Percentiles rank a stretch among this genome's conserved stretches.
These are phyloP conservation scores for Xylariaceae sp. DNA, from an alignment of 2,329 filamentous ascomycete genomes.

Conservation along the genomic window DNA sequence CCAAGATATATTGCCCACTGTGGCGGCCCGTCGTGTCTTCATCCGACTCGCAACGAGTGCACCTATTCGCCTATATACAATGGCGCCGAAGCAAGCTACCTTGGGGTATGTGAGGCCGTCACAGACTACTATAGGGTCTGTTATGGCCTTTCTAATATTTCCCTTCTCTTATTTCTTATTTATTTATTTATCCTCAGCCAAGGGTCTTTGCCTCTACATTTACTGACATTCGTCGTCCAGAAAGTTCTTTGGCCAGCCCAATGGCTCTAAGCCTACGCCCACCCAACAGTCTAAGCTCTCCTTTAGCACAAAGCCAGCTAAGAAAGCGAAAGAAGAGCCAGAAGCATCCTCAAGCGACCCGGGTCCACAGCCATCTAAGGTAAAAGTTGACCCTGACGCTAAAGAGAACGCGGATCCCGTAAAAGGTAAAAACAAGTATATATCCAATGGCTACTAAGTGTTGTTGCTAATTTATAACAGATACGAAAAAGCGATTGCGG, in stretches of 20 bases:
- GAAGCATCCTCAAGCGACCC: slow-evolving; percentile 31
- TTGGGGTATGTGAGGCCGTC: slow-evolving; percentile 45
- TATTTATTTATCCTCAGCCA: not conserved
- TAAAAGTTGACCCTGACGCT: slow-evolving; percentile 35
- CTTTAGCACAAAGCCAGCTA: slow-evolving; percentile 66
- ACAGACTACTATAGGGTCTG: slow-evolving; percentile 44
- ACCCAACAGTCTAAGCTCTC: slow-evolving; percentile 79
- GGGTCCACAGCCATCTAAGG: slow-evolving; percentile 27
- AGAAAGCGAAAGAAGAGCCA: slow-evolving; percentile 43
- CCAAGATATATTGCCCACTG: slow-evolving; percentile 20
- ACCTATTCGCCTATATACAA: slow-evolving; percentile 35
- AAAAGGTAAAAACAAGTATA: slow-evolving; percentile 43
- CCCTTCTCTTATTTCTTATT: too few relatives aligned
- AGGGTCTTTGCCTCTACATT: not conserved
- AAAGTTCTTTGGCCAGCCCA: slow-evolving; percentile 80
- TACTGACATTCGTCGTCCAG: slow-evolving; percentile 52
- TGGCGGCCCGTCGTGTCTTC: slow-evolving; percentile 36
- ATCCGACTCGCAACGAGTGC: slow-evolving; percentile 34
- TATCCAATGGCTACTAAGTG: not conserved
- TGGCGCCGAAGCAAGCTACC: slow-evolving; percentile 44
- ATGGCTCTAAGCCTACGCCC: slow-evolving; percentile 63
- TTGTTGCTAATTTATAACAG: slow-evolving; percentile 35
- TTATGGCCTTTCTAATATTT: slow-evolving; percentile 26
- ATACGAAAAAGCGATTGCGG: slow-evolving; percentile 54
- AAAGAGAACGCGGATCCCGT: slow-evolving; percentile 48